Evolutionary conservation across 345 rosid species (phyloP), one percentile per base, ranked within the genome.

Genomic region (Theobroma cacao): DNA sequence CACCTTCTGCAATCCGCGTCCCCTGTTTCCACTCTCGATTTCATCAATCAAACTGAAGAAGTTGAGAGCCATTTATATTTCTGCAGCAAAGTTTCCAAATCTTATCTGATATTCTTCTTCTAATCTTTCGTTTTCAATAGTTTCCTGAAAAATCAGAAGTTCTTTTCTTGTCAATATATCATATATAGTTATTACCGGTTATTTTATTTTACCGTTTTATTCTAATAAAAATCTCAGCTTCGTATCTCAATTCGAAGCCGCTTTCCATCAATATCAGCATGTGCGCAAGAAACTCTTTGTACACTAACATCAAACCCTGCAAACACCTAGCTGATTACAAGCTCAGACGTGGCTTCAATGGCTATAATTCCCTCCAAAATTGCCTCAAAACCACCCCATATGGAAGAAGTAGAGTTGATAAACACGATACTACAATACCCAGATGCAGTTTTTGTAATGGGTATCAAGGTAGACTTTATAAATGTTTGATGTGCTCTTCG

Each of bases 261-360:
- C 53, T 53, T 58, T 41, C 50, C 41, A 61, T 80, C 78, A 76
- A 58, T 34, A 64, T 73, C 62, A 75, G 72, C 76, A 90, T 93
- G 98, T 83, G 87, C 65, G 77, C 85, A 74, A 81, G 89, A 74
- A 86, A 82, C 80, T 72, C 84, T 79, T 80, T 75, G 64, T 77
- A 70, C 81, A 65, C 87, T 73, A 82, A 79, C 52, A 92, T 97
- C 62, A 88, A 89, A 69, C 88, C 87, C 60, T 94, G 97, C 89
- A 80, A 79, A 65, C 98, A 94, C 84, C 87, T 93, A 22, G 90
- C 94, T 33, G 88, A 90, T 82, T 93, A 89, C 88, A 93, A 91
- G 92, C 90, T 87, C 52, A 91, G 80, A 60, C 79, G 88, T 81
- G 93, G 94, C 56, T 80, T 81, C 70, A 77, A 72, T 85, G 92